Base-by-base conservation (phyloP, 2,329 filamentous ascomycete genomes). In the Venturia carpophila region DNA sequence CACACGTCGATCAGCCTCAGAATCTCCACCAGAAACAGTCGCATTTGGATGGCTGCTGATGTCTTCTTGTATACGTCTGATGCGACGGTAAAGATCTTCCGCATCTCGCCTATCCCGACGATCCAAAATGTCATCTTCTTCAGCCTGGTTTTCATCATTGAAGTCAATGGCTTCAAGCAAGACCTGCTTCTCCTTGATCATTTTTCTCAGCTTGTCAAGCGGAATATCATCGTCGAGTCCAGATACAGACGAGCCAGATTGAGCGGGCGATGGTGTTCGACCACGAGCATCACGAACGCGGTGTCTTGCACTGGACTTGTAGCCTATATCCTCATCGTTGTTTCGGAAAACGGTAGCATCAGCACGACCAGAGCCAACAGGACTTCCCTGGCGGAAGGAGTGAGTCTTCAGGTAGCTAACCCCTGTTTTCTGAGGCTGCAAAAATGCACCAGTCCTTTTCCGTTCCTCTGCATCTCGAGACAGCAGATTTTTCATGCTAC, bases 301-400 rank as follows among this genome's bases (percentile, higher is more conserved):
- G 68, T 92, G 90, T 68, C 94, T 90, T 64, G 94, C 94, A 75
- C 92, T 97, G 15, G 94, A 97, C 70, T 88, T 89, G 73, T 99
- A 99, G 5, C 91, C 76, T 10, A 95, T 85, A 67, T 92, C 89
- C 70, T 96, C 91, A 71, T 96, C 92, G 69, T 97, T 94, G 73
- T 97, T 97, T 73, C 95, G 93, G 78, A 93, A 99, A 3, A 97
- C 89, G 0, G 94, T 99, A 2, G 90, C 94, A 78, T 99, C 94
- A 75, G 97, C 97, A 61, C 92, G 89, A 45, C 84, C 84, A 56
- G 79, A 79, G 56, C 80, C 80, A 61, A 82, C 78, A 1, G 83
- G 83, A 43, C 82, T 82, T 37, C 82, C 82, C 19, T 86, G 84
- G 66, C 87, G 86, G 81, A 99, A 96, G 0, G 94, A 99, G 70